Percentiles rank a stretch among this genome's conserved stretches.
Conservation (phyloP, 352 stramenopile genomes). For the Globisporangium ultimum region DNA sequence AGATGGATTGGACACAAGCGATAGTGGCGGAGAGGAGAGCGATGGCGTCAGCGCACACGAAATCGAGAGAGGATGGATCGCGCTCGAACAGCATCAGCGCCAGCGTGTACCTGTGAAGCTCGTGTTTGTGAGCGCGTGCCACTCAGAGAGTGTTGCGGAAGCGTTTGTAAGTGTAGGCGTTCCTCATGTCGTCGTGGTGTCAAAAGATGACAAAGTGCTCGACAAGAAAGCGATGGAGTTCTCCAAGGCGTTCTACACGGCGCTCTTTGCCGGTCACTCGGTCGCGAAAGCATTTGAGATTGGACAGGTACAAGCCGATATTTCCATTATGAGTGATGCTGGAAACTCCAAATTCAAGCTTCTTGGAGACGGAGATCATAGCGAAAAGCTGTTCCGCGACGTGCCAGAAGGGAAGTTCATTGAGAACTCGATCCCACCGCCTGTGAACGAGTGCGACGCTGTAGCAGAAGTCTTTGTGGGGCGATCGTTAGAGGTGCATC, state of each 20-base stretch:
- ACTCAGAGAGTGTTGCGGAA: constrained; percentile 84
- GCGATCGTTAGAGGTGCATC: constrained; percentile 75
- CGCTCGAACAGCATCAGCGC: constrained; percentile 28
- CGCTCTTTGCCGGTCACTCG: constrained; percentile 73
- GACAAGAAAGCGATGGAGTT: constrained; percentile 89
- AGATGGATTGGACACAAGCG: constrained; percentile 1
- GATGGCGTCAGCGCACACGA: constrained; percentile 29
- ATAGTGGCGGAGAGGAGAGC: constrained; percentile 13
- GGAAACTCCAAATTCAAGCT: constrained; percentile 76
- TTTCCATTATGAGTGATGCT: constrained; percentile 41
- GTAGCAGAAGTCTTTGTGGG: constrained; percentile 76
- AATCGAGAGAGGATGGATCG: constrained; percentile 45
- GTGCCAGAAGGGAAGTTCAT: constrained; percentile 45
- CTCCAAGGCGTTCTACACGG: constrained; percentile 88
- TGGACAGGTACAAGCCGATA: constrained; percentile 71
- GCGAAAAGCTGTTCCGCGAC: constrained; percentile 70
- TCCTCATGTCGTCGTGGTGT: constrained; percentile 89
- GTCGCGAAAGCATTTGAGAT: constrained; percentile 83
- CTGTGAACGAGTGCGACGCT: constrained; percentile 71
- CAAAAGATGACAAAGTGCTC: constrained; percentile 78
- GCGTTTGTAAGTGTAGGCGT: constrained; percentile 89
- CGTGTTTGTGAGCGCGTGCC: constrained; percentile 89
- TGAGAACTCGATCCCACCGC: constrained; percentile 51
- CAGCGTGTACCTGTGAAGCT: constrained; percentile 61
- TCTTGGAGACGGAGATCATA: constrained; percentile 71